These are phyloP conservation scores for Dalbergia cultrata DNA, from an alignment of 306 rosid genomes.

Conservation along the genomic window DNA sequence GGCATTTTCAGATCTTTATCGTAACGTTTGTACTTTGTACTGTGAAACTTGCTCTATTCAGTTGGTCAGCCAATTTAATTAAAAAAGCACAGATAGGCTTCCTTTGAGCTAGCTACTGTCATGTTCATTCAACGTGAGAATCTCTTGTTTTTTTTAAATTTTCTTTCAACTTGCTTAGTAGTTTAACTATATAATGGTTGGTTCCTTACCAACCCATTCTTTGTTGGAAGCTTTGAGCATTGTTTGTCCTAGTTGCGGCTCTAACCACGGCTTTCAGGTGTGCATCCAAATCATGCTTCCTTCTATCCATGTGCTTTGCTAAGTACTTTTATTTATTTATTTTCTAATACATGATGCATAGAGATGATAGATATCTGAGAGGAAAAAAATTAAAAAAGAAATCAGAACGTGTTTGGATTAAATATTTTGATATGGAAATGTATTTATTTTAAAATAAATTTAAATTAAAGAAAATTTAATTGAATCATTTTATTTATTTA, in stretches of 20 bases:
- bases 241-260: constrained; percentile 31
- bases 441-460: too few species aligned
- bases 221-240: constrained; percentile 20
- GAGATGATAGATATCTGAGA: too few species aligned
- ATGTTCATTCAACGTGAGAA: constrained; percentile 28
- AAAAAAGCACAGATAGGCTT: not conserved
- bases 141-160: constrained; percentile 13
- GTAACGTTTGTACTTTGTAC: not conserved
- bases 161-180: not conserved
- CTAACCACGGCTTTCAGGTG: constrained; percentile 26
- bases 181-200: not conserved
- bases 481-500: too few species aligned
- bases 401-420: too few species aligned
- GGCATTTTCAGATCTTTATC: not conserved
- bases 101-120: constrained; percentile 14
- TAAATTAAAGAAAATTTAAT: too few species aligned
- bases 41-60: not conserved
- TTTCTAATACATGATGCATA: too few species aligned
- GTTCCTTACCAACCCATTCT: constrained; percentile 42
- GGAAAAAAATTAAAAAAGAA: too few species aligned
- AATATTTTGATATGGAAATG: too few species aligned
- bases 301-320: not conserved
- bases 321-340: not conserved
- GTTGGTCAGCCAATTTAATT: constrained; percentile 8
- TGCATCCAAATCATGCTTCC: constrained; percentile 23